These are phyloP conservation scores for Priceomyces castillae DNA, from an alignment of 805 yeast genomes.

Conservation along the genomic window DNA sequence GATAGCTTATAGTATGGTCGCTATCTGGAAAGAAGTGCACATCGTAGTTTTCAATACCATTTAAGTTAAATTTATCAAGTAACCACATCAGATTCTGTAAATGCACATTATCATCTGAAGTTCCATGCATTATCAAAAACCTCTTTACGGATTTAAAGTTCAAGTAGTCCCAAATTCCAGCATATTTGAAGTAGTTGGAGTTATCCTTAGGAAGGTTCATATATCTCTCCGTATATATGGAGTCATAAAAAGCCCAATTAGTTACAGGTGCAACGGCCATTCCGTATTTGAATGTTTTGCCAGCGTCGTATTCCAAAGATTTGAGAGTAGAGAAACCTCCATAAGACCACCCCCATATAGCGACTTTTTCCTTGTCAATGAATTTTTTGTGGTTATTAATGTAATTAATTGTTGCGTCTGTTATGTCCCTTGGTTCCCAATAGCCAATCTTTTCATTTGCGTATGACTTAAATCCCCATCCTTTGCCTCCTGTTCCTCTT, in stretches of 20 bases:
- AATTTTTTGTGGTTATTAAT: constrained; percentile 40
- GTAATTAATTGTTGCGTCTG: constrained; percentile 48
- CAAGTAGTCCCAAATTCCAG: constrained; percentile 56
- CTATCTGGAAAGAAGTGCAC: constrained; percentile 90
- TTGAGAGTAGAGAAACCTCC: constrained; percentile 94
- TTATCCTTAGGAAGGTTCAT: constrained; percentile 81
- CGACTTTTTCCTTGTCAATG: constrained; percentile 62
- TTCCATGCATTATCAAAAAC: constrained; percentile 89
- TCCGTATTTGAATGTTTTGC: constrained; percentile 74
- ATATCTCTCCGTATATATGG: constrained; percentile 92
- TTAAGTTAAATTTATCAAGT: constrained; percentile 60
- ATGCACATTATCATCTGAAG: constrained; percentile 97
- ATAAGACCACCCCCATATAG: constrained; percentile 98
- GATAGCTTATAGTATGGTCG: constrained; percentile 76
- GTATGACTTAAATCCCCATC: constrained; percentile 62
- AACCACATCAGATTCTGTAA: constrained; percentile 82
- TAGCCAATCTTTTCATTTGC: constrained; percentile 60
- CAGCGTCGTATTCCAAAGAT: constrained; percentile 80
- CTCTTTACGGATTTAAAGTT: constrained; percentile 57
- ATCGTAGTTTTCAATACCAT: constrained; percentile 70
- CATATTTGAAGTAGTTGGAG: constrained; percentile 53
- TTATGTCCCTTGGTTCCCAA: constrained; percentile 75
- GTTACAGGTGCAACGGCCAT: constrained; percentile 98
- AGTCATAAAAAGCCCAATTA: constrained; percentile 87
- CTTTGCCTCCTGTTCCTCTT: constrained; percentile 78